Base-by-base conservation (phyloP, 331 rosid genomes). In the Rhamnella rubrinervis region DNA sequence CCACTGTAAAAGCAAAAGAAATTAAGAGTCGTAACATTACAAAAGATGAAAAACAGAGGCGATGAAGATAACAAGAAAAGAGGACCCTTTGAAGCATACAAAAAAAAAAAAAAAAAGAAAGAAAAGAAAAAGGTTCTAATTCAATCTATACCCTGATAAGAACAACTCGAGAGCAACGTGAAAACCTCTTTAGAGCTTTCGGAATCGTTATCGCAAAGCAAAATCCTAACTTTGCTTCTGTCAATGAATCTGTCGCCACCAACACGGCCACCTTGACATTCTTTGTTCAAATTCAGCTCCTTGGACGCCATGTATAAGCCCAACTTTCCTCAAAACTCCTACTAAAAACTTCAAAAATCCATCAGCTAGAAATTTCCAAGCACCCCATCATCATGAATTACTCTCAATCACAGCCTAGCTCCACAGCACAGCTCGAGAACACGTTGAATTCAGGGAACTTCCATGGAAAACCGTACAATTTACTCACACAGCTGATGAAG, bases 161-260 rank as follows among this genome's bases (percentile, higher is more conserved):
- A 92, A 46, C 98, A 92, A 65, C 82, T 78, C 81, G 81, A 44
- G 35, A 92, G 96, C 68, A 92, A 96, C 39, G 84, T 87, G 50
- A 55, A 78, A 73, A 86, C 88, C 83, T 92, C 93, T 60, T 83
- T 81, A 1, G 91, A 89, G 65, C 91, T 92, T 52, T 77, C 82
- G 60, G 86, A 63, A 76, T 87, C 92, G 72, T 82, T 89, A 78
- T 92, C 96, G 53, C 98, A 92, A 44, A 92, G 76, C 88, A 92
- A 83, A 79, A 95, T 95, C 86, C 92, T 80, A 55, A 95, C 99
- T 74, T 87, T 91, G 75, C 96, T 95, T 78, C 99, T 82, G 61
- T 95, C 97, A 68, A 95, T 86, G 58, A 91, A 89, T 31, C 91
- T 95, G 59, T 90, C 98, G 20, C 88, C 86, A 23, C 71, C 81